Conservation (phyloP, 2,329 filamentous ascomycete species). For the Fusarium nisikadoi region DNA sequence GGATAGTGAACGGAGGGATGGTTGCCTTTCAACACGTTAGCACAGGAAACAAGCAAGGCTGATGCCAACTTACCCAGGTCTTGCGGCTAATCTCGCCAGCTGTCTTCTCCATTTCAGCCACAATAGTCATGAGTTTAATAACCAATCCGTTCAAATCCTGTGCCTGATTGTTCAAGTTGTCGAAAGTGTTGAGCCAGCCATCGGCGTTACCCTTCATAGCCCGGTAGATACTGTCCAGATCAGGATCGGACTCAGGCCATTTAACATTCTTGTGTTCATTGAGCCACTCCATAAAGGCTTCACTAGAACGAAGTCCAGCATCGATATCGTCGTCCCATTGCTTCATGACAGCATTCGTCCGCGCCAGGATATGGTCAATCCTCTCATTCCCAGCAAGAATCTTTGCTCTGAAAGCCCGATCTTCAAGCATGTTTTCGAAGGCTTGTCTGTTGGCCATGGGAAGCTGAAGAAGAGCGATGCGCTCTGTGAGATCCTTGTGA, state of each 20-base stretch:
- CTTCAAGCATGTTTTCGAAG: constrained; percentile 89
- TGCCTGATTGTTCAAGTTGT: constrained; percentile 78
- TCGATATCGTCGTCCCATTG: constrained; percentile 82
- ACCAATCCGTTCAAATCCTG: constrained; percentile 76
- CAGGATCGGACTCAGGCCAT: constrained; percentile 67
- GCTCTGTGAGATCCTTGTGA: constrained; percentile 79
- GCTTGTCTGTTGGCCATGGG: constrained; percentile 84
- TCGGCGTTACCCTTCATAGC: constrained; percentile 95
- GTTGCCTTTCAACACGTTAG: constrained; percentile 37
- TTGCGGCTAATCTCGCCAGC: constrained; percentile 85
- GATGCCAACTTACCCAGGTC: constrained; percentile 69
- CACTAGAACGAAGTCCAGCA: constrained; percentile 79
- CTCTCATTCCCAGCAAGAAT: constrained; percentile 89
- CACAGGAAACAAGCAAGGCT: background rate
- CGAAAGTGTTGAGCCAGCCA: constrained; percentile 86
- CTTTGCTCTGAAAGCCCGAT: constrained; percentile 81
- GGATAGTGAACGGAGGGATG: constrained; percentile 43
- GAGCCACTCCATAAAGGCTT: constrained; percentile 81
- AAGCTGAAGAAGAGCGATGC: constrained; percentile 81
- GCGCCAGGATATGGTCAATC: constrained; percentile 88
- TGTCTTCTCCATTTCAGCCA: constrained; percentile 86
- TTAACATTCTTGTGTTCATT: constrained; percentile 70
- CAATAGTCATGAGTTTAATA: constrained; percentile 77
- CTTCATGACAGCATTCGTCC: constrained; percentile 79
- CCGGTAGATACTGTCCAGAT: constrained; percentile 77